phyloP scores from a whole-genome alignment of 371 early-diverging fungal genomes.

The Syncephalis plumigaleata region DNA sequence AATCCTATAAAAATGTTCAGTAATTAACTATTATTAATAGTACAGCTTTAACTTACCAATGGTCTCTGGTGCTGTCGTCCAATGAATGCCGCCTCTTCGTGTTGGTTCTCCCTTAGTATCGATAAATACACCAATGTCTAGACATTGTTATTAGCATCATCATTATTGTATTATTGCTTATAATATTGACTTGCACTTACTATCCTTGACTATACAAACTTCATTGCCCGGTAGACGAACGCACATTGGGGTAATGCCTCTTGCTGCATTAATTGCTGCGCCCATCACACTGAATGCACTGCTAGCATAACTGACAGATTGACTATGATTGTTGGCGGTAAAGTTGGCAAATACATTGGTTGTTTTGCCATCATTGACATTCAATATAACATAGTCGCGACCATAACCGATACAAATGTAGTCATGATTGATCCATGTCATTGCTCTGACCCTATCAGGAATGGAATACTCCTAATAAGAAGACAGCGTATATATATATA shows the following conservation, averaged over 20 bases:
- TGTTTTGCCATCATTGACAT: slow-evolving; percentile 31
- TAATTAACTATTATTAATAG: neutral
- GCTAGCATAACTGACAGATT: slow-evolving; percentile 1
- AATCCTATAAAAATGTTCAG: slow-evolving; percentile 26
- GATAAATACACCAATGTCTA: slow-evolving; percentile 54
- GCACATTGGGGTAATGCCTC: slow-evolving; percentile 42
- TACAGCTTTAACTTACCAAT: slow-evolving; percentile 21
- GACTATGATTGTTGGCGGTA: slow-evolving; percentile 9
- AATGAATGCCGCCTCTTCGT: slow-evolving; percentile 51
- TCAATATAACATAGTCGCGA: slow-evolving; percentile 44
- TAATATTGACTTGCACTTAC: slow-evolving; percentile 14
- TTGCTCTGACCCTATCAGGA: slow-evolving; percentile 43
- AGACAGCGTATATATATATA: neutral
- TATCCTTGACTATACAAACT: slow-evolving; percentile 53
- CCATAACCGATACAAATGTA: slow-evolving; percentile 47
- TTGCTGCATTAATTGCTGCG: slow-evolving; percentile 20
- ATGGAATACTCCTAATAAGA: slow-evolving; percentile 28
- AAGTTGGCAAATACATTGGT: slow-evolving; percentile 24
- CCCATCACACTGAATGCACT: neutral
- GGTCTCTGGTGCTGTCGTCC: slow-evolving; percentile 57
- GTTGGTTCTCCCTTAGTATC: slow-evolving; percentile 46
- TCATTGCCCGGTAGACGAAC: slow-evolving; percentile 49
- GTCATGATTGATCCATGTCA: slow-evolving; percentile 49
- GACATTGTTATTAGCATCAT: neutral
- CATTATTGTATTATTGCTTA: neutral